phyloP scores from a whole-genome alignment of 352 stramenopile species.

The Globisporangium alternatum region DNA sequence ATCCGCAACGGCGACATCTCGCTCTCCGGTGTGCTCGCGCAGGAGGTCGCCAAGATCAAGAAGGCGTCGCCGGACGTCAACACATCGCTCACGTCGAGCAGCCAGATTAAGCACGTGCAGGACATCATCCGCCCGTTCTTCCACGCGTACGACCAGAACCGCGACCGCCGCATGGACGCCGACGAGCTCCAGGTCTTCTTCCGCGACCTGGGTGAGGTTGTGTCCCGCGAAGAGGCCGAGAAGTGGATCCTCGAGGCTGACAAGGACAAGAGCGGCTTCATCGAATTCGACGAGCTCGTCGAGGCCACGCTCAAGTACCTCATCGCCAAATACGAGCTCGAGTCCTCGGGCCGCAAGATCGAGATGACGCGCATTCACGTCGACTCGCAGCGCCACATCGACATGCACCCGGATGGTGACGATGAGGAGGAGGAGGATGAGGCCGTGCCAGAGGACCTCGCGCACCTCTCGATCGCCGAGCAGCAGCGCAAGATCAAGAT shows the following conservation, averaged over 20 bases:
- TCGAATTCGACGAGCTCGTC: conserved; percentile 96
- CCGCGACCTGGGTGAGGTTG: conserved; percentile 91
- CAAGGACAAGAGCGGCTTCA: conserved; percentile 86
- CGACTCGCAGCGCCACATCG: conserved; percentile 45
- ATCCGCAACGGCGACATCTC: conserved; percentile 75
- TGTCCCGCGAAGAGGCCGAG: conserved; percentile 75
- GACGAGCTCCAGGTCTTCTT: conserved; percentile 93
- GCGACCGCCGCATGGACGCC: conserved; percentile 85
- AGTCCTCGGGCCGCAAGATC: conserved; percentile 44
- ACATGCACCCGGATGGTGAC: conserved; percentile 45
- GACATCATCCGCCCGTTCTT: conserved; percentile 94
- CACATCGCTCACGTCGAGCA: conserved; percentile 53
- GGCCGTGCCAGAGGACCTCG: conserved; percentile 93
- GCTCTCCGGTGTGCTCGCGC: conserved; percentile 71
- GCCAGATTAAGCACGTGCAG: conserved; percentile 78
- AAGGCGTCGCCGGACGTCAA: conserved; percentile 28
- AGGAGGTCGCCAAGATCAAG: conserved; percentile 77
- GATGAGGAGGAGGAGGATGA: conserved; percentile 92
- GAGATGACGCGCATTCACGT: conserved; percentile 47
- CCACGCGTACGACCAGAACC: conserved; percentile 91
- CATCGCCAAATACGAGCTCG: conserved; percentile 72
- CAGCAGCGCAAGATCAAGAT: conserved; percentile 96
- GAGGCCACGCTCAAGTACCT: conserved; percentile 85
- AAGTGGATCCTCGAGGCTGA: conserved; percentile 89
- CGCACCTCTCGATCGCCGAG: conserved; percentile 91